Evolutionary conservation across 192 early-diverging fungal species (phyloP).

Genomic region (Funneliformis mosseae): DNA sequence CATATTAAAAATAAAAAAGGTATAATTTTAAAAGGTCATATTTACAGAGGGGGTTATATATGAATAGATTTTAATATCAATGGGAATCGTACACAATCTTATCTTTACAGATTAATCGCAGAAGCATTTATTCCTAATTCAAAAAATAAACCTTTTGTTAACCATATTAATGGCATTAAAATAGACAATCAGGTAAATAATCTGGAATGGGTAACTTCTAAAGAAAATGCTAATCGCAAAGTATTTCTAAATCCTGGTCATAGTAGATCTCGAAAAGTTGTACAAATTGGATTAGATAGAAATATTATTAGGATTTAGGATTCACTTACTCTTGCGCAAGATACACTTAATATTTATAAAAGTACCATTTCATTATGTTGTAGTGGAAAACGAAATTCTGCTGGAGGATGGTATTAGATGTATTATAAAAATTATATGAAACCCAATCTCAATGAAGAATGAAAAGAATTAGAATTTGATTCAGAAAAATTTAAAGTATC

Average conservation of each 20-base stretch:
- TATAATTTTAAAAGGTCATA: not conserved
- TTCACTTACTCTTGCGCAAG: not conserved
- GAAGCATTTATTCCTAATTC: slow-evolving; percentile 13
- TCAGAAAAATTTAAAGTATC: slow-evolving; percentile 15
- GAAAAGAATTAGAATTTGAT: not conserved
- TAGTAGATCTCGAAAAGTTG: not conserved
- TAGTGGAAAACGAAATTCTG: too few species aligned
- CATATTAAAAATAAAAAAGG: slow-evolving; percentile 21
- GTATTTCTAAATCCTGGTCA: not conserved
- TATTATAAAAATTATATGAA: too few species aligned
- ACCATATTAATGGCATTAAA: slow-evolving; percentile 6
- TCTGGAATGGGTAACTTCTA: slow-evolving; percentile 15
- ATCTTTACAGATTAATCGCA: slow-evolving; percentile 10
- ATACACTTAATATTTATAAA: slow-evolving; percentile 21
- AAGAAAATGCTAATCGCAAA: not conserved
- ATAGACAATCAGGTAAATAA: too few species aligned
- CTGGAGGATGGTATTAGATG: too few species aligned
- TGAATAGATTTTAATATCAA: not conserved
- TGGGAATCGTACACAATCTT: not conserved
- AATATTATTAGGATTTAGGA: slow-evolving; percentile 12
- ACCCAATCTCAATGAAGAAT: not conserved
- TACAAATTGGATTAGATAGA: not conserved
- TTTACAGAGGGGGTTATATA: not conserved
- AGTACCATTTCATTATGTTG: slow-evolving; percentile 17
- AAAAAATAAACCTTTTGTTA: not conserved